Evolutionary conservation across 2,329 filamentous ascomycete genomes (phyloP), one percentile per base, ranked within the genome.

Genomic region (Beauveria bassiana): DNA sequence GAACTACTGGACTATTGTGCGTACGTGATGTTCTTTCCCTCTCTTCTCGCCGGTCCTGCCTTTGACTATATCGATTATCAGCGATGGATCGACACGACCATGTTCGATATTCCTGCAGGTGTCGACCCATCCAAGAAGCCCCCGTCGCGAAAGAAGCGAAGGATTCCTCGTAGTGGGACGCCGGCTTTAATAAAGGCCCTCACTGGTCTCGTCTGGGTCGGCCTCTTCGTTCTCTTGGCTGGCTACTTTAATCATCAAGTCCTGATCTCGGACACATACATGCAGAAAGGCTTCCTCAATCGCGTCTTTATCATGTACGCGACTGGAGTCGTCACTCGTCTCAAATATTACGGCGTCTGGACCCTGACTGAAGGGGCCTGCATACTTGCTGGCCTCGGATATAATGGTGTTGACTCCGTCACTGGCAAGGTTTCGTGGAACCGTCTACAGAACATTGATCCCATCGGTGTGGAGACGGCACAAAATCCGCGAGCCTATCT

Each of bases 301-400:
- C 86, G 93, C 50, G 77, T 97, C 46, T 92, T 88, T 79, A 81
- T 89, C 64, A 78, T 98, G 62, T 87, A 98, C 72, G 88, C 96
- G 83, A 83, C 96, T 56, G 90, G 88, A 59, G 81, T 98, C 50
- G 89, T 90, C 1, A 82, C 89, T 5, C 86, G 95, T 24, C 85
- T 90, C 69, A 99, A 99, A 77, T 99, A 97, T 77, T 99, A 99
- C 69, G 95, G 92, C 42, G 92, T 96, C 5, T 99, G 95, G 95
- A 87, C 86, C 45, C 76, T 99, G 67, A 93, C 93, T 0, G 95
- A 99, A 74, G 95, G 95, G 20, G 87, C 93, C 20, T 99, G 95
- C 71, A 97, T 99, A 65, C 83, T 99, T 20, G 88, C 91, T 9
- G 95, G 95, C 5, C 84, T 99, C 66, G 95, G 95, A 49, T 99